phyloP scores from a whole-genome alignment of 169 alveolate genomes.

The Blepharisma undulans region DNA sequence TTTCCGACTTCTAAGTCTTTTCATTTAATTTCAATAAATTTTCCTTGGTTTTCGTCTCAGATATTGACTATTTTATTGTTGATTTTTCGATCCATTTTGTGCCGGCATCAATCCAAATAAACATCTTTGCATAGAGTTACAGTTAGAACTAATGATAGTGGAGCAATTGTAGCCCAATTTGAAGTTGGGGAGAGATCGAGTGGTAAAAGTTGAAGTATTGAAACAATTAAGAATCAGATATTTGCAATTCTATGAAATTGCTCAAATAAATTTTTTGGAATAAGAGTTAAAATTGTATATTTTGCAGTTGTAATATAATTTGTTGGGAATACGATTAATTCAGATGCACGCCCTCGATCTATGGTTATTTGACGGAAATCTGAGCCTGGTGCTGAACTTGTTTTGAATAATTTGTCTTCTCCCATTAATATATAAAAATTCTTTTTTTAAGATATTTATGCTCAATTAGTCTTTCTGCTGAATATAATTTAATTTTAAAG shows the following conservation, averaged over 20 bases:
- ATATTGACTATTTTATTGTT: constrained; percentile 62
- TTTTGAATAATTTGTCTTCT: not conserved
- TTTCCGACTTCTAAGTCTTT: constrained; percentile 92
- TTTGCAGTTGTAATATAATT: constrained; percentile 63
- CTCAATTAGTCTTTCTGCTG: not conserved
- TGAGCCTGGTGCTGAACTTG: not conserved
- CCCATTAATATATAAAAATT: not conserved
- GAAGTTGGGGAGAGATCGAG: constrained; percentile 55
- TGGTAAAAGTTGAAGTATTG: constrained; percentile 56
- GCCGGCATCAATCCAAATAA: constrained; percentile 69
- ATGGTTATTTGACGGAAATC: not conserved
- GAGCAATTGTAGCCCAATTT: constrained; percentile 54
- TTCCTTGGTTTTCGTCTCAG: constrained; percentile 21
- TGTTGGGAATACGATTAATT: constrained; percentile 36
- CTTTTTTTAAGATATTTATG: not conserved
- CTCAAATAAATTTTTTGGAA: constrained; percentile 76
- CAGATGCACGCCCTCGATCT: constrained; percentile 1
- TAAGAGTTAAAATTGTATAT: constrained; percentile 68
- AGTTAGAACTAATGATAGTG: constrained; percentile 66
- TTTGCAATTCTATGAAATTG: constrained; percentile 79
- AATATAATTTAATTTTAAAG: too few species aligned
- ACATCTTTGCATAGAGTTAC: constrained; percentile 81
- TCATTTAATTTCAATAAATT: constrained; percentile 69
- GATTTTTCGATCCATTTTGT: constrained; percentile 61
- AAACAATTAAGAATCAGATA: constrained; percentile 72